These are phyloP conservation scores for Umbelopsis isabellina DNA, from an alignment of 192 early-diverging fungal genomes.

Conservation along the genomic window DNA sequence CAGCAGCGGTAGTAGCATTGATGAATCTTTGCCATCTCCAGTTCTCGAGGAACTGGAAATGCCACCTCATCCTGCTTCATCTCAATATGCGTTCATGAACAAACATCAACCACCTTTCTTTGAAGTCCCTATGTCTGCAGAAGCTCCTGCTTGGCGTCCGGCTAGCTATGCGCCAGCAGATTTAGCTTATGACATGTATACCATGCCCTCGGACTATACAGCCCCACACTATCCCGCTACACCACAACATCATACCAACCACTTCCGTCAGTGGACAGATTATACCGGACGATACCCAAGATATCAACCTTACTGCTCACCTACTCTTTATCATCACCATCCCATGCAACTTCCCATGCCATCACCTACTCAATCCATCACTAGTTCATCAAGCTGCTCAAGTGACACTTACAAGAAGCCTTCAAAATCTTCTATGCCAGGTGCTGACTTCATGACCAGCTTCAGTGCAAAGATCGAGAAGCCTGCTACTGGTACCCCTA, in stretches of 20 bases:
- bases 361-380: conserved; percentile 16
- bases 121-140: conserved; percentile 16
- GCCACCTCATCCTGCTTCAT: conserved; percentile 2
- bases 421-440: conserved; percentile 2
- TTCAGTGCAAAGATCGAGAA: conserved; percentile 17
- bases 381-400: conserved; percentile 4
- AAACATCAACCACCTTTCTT: conserved; percentile 14
- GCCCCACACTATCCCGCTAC: neutral
- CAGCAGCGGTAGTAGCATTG: conserved; percentile 19
- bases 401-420: conserved; percentile 9
- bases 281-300: conserved; percentile 1
- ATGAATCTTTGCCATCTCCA: conserved; percentile 1
- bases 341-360: conserved; percentile 17
- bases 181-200: conserved; percentile 18
- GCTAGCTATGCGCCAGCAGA: conserved; percentile 13
- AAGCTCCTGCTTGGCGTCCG: conserved; percentile 9
- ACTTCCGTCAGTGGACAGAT: conserved; percentile 12
- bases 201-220: conserved; percentile 5
- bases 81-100: conserved; percentile 18
- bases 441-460: conserved; percentile 16
- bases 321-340: conserved; percentile 17
- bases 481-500: conserved; percentile 27
- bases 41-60: conserved; percentile 19
- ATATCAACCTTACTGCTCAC: conserved; percentile 17
- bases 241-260: conserved; percentile 8